Evolutionary conservation across 2,329 filamentous ascomycete genomes (phyloP).

Genomic region (Claviceps cyperi): DNA sequence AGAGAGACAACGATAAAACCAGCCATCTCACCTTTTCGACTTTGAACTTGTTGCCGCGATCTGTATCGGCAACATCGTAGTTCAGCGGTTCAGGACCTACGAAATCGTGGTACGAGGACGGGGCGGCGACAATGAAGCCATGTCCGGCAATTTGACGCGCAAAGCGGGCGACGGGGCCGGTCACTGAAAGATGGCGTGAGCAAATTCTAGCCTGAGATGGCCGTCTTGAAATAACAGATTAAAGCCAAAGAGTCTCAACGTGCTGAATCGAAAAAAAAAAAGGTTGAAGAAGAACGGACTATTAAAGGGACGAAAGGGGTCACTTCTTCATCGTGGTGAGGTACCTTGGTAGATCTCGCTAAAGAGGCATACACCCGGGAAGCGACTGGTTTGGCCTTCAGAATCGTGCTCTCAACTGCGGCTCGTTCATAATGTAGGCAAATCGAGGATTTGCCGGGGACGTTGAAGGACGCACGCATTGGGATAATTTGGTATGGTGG

Average conservation of each 20-base stretch:
- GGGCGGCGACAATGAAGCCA: conserved; percentile 84
- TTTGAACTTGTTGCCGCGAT: conserved; percentile 78
- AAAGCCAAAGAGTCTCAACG: no score
- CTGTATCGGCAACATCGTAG: conserved; percentile 79
- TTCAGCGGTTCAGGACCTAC: conserved; percentile 68
- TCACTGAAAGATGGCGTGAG: conserved; percentile 42
- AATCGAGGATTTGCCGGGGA: neutral
- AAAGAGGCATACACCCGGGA: conserved; percentile 78
- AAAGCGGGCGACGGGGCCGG: conserved; percentile 78
- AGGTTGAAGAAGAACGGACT: neutral
- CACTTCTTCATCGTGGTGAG: neutral
- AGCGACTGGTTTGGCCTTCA: conserved; percentile 31
- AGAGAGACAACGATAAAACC: neutral
- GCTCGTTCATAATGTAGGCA: no score
- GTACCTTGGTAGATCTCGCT: conserved; percentile 92
- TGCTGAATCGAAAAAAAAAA: neutral
- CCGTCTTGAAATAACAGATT: no score
- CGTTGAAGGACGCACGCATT: conserved; percentile 42
- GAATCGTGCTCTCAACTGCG: neutral
- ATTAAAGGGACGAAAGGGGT: neutral
- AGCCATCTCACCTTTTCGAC: conserved; percentile 47
- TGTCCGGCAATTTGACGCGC: conserved; percentile 83
- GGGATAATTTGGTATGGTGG: conserved; percentile 69
- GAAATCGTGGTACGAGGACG: conserved; percentile 89
- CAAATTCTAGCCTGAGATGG: no score